Evolutionary conservation across 371 early-diverging fungal genomes (phyloP).

Genomic region (Mucor racemosus): DNA sequence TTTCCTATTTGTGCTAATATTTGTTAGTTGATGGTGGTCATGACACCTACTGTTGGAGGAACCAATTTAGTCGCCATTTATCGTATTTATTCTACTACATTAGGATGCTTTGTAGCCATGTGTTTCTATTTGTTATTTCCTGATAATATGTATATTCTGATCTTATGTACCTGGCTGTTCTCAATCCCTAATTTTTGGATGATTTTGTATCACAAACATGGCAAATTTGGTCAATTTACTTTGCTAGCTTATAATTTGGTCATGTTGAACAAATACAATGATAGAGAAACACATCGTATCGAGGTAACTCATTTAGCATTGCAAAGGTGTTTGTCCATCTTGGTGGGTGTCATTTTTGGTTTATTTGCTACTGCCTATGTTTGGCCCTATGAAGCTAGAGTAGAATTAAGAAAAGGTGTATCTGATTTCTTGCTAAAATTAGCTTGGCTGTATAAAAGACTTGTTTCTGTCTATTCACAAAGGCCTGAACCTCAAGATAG

Average conservation of each 20-base stretch:
- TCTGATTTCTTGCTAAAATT: conserved; percentile 68
- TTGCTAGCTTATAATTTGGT: conserved; percentile 80
- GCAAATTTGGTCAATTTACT: conserved; percentile 76
- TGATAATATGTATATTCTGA: conserved; percentile 47
- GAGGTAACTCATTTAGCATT: conserved; percentile 65
- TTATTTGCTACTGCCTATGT: conserved; percentile 63
- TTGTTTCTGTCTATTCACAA: conserved; percentile 63
- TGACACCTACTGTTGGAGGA: conserved; percentile 87
- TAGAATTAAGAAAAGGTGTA: conserved; percentile 73
- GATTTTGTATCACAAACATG: conserved; percentile 66
- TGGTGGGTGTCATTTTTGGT: conserved; percentile 72
- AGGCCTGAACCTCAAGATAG: not conserved
- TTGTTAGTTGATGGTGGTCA: conserved; percentile 63
- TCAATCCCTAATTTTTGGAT: conserved; percentile 73
- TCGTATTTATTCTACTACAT: conserved; percentile 72
- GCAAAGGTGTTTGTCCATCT: conserved; percentile 71
- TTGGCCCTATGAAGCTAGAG: conserved; percentile 87
- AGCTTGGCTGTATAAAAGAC: conserved; percentile 69
- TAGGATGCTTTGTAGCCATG: conserved; percentile 69
- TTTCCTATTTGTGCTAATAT: not conserved
- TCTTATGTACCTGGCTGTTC: conserved; percentile 64
- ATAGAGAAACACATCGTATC: conserved; percentile 65
- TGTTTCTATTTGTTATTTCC: conserved; percentile 60
- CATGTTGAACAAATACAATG: conserved; percentile 72
- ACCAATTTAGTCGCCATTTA: conserved; percentile 74